Evolutionary conservation across 495 filamentous ascomycete species (phyloP), one percentile per base, ranked within the genome.

Genomic region (Penicillium canariense): DNA sequence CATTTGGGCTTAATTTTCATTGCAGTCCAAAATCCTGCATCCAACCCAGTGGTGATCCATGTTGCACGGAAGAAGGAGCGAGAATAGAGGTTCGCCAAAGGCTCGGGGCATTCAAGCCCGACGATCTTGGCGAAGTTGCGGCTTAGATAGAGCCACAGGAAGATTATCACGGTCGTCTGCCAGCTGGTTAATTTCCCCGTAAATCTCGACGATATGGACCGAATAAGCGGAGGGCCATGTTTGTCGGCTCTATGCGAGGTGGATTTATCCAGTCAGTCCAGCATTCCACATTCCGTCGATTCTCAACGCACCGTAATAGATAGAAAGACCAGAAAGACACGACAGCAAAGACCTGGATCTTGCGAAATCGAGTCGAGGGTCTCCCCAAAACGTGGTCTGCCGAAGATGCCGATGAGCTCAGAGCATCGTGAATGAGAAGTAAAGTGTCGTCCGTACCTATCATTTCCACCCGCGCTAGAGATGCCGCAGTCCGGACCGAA

Each of bases 1-100:
- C 88, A 91, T 61, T 90, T 92, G 49, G 77, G 82, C 42, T 81
- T 81, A 46, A 98, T 88, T 50, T 84, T 87, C 94, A 98, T 98
- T 5, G 94, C 95, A 0, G 91, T 96, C 94, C 94, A 98, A 69
- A 96, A 98, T 0, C 94, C 94, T 9, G 94, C 94, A 67, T 98
- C 94, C 52, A 98, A 69, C 0, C 90, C 94, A 0, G 94, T 98
- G 34, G 93, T 87, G 20, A 96, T 84, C 94, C 93, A 97, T 76
- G 94, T 97, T 63, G 94, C 95, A 43, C 95, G 86, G 72, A 97
- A 98, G 73, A 95, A 98, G n/a, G 88, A 85, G 40, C 90, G 80
- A 40, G 87, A 89, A 72, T 98, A 98, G 61, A 97, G 86, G 67
- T 96, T 96, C 46, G 91, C 88, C 59, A 98, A 77, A 18, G 94